Evolutionary conservation across 1,284 basidiomycete genomes (phyloP).

Genomic region (Ustanciosporium gigantosporum): DNA sequence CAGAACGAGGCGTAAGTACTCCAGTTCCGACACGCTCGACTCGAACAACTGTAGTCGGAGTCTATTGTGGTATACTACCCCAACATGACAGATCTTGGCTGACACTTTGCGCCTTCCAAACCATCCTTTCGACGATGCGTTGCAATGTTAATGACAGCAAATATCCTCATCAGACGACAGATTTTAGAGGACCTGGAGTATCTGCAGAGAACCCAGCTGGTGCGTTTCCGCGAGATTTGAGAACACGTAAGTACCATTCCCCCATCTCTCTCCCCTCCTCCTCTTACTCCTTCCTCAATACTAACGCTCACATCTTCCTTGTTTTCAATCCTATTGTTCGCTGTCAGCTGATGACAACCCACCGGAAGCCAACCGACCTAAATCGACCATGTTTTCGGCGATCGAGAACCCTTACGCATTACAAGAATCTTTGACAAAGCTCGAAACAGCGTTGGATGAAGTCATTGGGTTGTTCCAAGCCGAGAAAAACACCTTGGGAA

Average conservation of each 20-base stretch:
- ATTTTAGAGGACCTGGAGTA: constrained; percentile 26
- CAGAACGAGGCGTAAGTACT: constrained; percentile 39
- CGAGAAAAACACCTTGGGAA: constrained; percentile 45
- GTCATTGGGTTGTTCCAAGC: constrained; percentile 47
- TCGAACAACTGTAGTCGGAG: no score
- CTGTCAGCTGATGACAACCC: constrained; percentile 25
- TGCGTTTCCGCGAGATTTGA: constrained; percentile 28
- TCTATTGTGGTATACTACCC: no score
- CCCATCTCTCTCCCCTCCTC: no score
- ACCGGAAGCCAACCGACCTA: constrained; percentile 17
- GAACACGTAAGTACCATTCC: constrained; percentile 13
- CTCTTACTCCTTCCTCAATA: background rate
- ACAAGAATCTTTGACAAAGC: constrained; percentile 39
- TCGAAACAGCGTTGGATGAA: constrained; percentile 47
- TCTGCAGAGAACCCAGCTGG: constrained; percentile 40
- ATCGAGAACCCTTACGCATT: constrained; percentile 55
- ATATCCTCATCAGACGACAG: constrained; percentile 28
- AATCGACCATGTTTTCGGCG: constrained; percentile 36
- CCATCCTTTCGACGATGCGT: background rate
- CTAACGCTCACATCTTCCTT: background rate
- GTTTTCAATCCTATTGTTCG: no score
- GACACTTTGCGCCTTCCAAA: background rate
- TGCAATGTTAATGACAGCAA: no score
- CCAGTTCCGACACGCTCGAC: background rate
- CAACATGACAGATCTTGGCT: no score